These are phyloP conservation scores for Lolium rigidum DNA, from an alignment of 176 grass and related monocot species.

Conservation along the genomic window DNA sequence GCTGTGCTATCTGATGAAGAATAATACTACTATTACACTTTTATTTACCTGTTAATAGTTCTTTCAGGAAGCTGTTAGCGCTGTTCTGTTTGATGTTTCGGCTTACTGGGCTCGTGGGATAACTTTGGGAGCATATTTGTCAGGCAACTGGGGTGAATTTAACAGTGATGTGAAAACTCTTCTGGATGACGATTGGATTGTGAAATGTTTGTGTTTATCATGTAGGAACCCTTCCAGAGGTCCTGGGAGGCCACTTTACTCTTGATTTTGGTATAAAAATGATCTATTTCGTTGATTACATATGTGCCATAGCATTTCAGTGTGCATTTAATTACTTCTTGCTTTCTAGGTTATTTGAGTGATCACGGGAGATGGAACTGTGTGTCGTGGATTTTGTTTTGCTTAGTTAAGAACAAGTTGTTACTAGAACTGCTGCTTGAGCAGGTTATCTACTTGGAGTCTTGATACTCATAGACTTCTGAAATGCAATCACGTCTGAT, in stretches of 20 bases:
- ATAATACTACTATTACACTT: too few relatives aligned
- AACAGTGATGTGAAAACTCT: background rate
- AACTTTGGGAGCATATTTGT: background rate
- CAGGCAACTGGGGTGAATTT: constrained; percentile 11
- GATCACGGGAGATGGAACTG: background rate
- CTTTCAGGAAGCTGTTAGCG: too few relatives aligned
- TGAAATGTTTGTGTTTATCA: background rate
- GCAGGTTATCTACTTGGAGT: background rate
- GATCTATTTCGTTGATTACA: constrained; percentile 6
- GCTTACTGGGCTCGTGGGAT: background rate
- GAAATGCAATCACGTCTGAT: background rate
- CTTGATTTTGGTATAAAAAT: constrained; percentile 11
- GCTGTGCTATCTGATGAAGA: too few relatives aligned
- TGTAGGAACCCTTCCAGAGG: constrained; percentile 15
- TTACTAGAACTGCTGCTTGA: background rate
- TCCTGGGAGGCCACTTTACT: background rate
- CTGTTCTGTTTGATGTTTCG: background rate
- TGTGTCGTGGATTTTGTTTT: background rate
- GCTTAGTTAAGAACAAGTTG: background rate
- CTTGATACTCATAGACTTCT: background rate
- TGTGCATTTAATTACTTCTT: background rate
- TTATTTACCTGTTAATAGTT: too few relatives aligned
- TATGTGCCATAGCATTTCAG: constrained; percentile 17
- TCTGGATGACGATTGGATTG: background rate
- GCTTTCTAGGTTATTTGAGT: constrained; percentile 18